Evolutionary conservation across 352 stramenopile species (phyloP), one percentile per base, ranked within the genome.

Genomic region (Globisporangium carolinianum): DNA sequence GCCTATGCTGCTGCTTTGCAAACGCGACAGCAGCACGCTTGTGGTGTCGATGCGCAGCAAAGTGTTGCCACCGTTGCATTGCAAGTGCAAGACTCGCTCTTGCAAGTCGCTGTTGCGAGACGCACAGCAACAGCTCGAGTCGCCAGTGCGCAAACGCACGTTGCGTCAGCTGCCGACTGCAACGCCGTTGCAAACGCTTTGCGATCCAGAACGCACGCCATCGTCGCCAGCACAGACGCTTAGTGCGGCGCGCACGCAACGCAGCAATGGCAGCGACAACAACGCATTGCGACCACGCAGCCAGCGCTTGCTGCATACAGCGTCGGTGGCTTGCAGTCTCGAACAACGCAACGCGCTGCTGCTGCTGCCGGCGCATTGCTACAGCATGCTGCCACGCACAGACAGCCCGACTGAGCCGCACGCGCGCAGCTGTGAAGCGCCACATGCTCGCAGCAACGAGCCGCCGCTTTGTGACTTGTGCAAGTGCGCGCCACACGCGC

Each of bases 381-480:
- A 58, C 5, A 8, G 45, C 46, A n/a, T 48, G 51, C 15, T 54
- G 50, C 58, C 58, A 63, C n/a, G n/a, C 38, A 14, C 46, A n/a
- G 15, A 63, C 1, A 9, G 42, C 32, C 45, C 55, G 52, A 15
- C 14, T 45, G 45, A 54, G 5, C 1, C 58, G 62, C 10, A 65
- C 52, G 4, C 45, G 60, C n/a, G 42, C 9, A 36, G 53, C 51
- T 36, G 58, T 48, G 46, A 66, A 69, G 41, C 48, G 53, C 63
- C 58, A 66, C 53, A 69, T 63, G 17, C 52, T 62, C n/a, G 51
- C 36, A 4, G 63, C 59, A 12, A 69, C 63, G 14, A 63, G 50
- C 39, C 60, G 46, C 8, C 63, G 63, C 47, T 69, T 69, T 14
- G 60, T 66, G 5, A 69, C 11, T 17, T 69, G 63, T 24, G 58